A percentile compares a stretch with the other conserved stretches of the same genome.
These are phyloP conservation scores for Calonectria henricotiae DNA, from an alignment of 2,329 filamentous ascomycete species.

Conservation along the genomic window DNA sequence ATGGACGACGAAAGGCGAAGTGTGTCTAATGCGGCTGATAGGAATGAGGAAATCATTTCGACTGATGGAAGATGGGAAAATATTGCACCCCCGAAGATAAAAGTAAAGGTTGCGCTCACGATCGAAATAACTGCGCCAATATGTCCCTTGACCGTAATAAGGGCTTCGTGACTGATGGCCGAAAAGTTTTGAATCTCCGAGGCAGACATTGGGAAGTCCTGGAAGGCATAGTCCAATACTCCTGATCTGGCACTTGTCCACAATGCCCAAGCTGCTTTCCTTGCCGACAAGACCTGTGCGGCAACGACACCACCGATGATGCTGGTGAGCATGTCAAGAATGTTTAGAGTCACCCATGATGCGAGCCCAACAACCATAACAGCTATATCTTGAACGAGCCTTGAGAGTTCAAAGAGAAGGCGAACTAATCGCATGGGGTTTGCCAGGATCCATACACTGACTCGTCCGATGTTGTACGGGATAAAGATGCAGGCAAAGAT, in stretches of 20 bases:
- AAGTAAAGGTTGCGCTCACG: constrained; percentile 60
- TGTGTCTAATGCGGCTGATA: constrained; percentile 41
- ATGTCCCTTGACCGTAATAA: constrained; percentile 73
- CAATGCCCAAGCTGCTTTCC: constrained; percentile 63
- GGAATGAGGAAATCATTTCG: constrained; percentile 35
- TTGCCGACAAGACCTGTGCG: constrained; percentile 53
- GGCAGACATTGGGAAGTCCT: constrained; percentile 68
- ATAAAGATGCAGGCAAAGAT: constrained; percentile 90
- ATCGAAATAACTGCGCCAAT: constrained; percentile 62
- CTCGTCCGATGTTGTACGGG: constrained; percentile 92
- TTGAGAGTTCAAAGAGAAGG: constrained; percentile 81
- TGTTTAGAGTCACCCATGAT: constrained; percentile 62
- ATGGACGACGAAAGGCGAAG: constrained; percentile 45
- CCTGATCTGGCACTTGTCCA: constrained; percentile 64
- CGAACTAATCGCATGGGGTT: constrained; percentile 85
- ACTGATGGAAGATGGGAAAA: constrained; percentile 41
- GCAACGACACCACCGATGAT: constrained; percentile 56
- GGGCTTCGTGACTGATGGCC: constrained; percentile 80
- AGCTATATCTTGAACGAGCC: constrained; percentile 82
- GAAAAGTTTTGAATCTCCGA: constrained; percentile 84
- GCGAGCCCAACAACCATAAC: constrained; percentile 76
- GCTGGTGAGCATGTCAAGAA: constrained; percentile 59
- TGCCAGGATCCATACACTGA: constrained; percentile 84
- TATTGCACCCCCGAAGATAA: constrained; percentile 65
- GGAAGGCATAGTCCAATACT: constrained; percentile 67